A percentile compares a stretch with the other conserved stretches of the same genome.
phyloP scores from a whole-genome alignment of 2,329 filamentous ascomycete genomes.

The Xylaria sp. region DNA sequence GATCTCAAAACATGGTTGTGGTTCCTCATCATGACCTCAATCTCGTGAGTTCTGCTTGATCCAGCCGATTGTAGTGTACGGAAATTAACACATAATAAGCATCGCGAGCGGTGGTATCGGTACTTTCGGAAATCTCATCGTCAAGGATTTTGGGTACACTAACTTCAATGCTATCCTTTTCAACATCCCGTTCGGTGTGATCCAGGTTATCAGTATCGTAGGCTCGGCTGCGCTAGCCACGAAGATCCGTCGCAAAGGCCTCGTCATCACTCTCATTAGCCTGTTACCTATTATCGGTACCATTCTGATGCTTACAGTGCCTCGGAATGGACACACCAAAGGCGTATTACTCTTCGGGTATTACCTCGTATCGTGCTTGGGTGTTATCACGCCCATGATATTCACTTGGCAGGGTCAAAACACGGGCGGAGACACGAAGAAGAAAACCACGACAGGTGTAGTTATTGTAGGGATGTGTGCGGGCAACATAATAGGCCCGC shows the following conservation, averaged over 20 bases:
- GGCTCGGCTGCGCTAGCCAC: slow-evolving; percentile 57
- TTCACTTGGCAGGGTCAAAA: slow-evolving; percentile 69
- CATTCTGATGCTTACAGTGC: slow-evolving; percentile 61
- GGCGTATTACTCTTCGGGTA: slow-evolving; percentile 62
- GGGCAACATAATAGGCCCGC: slow-evolving; percentile 73
- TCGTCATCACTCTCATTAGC: slow-evolving; percentile 55
- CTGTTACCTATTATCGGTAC: slow-evolving; percentile 55
- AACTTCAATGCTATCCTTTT: slow-evolving; percentile 55
- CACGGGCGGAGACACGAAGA: slow-evolving; percentile 74
- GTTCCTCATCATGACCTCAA: slow-evolving; percentile 69
- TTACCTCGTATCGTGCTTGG: slow-evolving; percentile 56
- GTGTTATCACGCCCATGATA: slow-evolving; percentile 63
- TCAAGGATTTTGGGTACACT: slow-evolving; percentile 55
- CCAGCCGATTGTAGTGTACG: slow-evolving; percentile 43
- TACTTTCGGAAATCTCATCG: slow-evolving; percentile 55
- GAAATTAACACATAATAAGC: slow-evolving; percentile 39
- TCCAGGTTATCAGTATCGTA: slow-evolving; percentile 51
- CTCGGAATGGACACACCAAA: slow-evolving; percentile 55
- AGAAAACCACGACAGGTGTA: slow-evolving; percentile 70
- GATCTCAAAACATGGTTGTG: slow-evolving; percentile 67
- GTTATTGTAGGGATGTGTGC: slow-evolving; percentile 71
- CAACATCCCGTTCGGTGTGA: slow-evolving; percentile 54
- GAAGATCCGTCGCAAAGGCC: slow-evolving; percentile 55
- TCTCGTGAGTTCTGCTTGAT: slow-evolving; percentile 68
- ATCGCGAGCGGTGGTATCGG: slow-evolving; percentile 54